Evolutionary conservation across 768 basidiomycete genomes (phyloP).

Genomic region (Cystobasidium ongulense): DNA sequence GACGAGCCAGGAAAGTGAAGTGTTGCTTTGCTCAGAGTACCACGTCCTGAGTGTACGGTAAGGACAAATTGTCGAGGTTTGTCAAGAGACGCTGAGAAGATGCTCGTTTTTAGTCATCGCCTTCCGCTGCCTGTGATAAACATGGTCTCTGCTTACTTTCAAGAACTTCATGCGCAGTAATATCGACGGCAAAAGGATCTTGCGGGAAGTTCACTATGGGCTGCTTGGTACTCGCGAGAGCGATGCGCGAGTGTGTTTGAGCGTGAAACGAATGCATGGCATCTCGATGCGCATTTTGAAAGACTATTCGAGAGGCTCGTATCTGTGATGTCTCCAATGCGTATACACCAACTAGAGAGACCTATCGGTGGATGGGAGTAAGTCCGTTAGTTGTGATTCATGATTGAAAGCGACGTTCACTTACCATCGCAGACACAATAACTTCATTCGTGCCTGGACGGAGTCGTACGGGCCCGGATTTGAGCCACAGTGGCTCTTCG

Average conservation of each 20-base stretch:
- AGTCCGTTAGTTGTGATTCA: not conserved
- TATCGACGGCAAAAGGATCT: not conserved
- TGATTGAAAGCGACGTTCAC: constrained; percentile 41
- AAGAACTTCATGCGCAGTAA: not conserved
- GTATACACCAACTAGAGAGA: constrained; percentile 56
- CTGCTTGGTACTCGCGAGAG: constrained; percentile 35
- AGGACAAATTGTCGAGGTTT: constrained; percentile 39
- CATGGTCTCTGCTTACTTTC: not conserved
- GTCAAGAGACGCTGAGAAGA: constrained; percentile 11
- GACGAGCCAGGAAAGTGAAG: not conserved
- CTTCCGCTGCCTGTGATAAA: too few relatives aligned
- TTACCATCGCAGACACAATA: constrained; percentile 64
- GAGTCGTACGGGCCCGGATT: constrained; percentile 49
- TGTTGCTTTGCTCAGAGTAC: constrained; percentile 36
- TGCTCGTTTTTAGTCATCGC: not conserved
- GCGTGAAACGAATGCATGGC: constrained; percentile 35
- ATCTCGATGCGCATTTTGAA: constrained; percentile 53
- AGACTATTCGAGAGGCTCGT: constrained; percentile 56
- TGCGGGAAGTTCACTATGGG: not conserved
- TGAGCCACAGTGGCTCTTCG: constrained; percentile 57
- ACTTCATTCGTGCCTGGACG: constrained; percentile 56
- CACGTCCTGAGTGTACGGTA: constrained; percentile 40
- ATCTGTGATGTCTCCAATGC: constrained; percentile 62
- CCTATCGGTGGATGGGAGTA: not conserved
- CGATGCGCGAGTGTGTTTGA: constrained; percentile 38